Evolutionary conservation across 306 rosid species (phyloP), one percentile per base, ranked within the genome.

Genomic region (Ochetophila trinervis): DNA sequence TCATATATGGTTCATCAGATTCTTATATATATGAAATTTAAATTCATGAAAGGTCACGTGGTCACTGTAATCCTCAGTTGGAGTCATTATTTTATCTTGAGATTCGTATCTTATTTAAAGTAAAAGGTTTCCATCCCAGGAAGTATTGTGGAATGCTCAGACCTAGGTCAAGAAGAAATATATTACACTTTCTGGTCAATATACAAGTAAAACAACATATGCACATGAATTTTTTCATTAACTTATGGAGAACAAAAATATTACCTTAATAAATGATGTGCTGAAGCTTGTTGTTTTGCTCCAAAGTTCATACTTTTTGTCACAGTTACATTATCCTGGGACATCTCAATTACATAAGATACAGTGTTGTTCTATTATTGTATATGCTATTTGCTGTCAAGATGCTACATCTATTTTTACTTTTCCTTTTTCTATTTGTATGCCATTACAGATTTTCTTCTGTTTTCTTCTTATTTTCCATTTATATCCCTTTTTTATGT

Each of bases 401-500:
- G 60, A 22, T 50, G 44, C 35, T 69, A 34, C 37, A n/a, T 54
- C 52, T 60, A 14, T 55, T 34, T 40, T 37, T 18, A 30, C 62
- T 68, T 42, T 47, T 58, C 40, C 17, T 27, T 27, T n/a, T n/a
- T n/a, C 35, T 12, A 21, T 45, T 20, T 62, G 20, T 15, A 62
- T 7, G 19, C 6, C 23, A 4, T 37, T 18, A 5, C 36, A 49
- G 19, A 50, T 50, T 50, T 50, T 34, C 5, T 50, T n/a, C 30
- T 34, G 19, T 62, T 35, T 5, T 48, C 37, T 63, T 42, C 53
- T 19, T 44, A 2, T 37, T 44, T 75, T 65, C 65, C 71, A 23
- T 12, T 23, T 42, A 16, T 12, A 13, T 76, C 56, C 48, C 53
- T 65, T 60, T 53, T 19, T 50, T 50, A 5, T 19, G 19, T 68